Percentiles rank a stretch among this genome's conserved stretches.
phyloP scores from a whole-genome alignment of 495 filamentous ascomycete genomes.

The Amphirosellinia nigrospora region DNA sequence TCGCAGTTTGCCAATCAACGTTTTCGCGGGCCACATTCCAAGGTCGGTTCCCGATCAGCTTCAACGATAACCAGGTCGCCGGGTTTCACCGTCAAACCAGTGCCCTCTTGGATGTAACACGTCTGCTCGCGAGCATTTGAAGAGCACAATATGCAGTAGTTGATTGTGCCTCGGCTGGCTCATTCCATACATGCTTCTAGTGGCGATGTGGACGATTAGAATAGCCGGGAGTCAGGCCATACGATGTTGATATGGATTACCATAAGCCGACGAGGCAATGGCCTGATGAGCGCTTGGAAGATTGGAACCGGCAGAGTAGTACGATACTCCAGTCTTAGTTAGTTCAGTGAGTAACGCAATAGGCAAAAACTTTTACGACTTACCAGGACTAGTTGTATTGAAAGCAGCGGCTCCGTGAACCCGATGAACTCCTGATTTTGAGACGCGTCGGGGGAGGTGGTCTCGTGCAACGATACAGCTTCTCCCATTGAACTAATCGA shows the following conservation, averaged over 20 bases:
- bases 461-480: constrained; percentile 50
- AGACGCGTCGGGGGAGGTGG: constrained; percentile 45
- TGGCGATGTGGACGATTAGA: constrained; percentile 58
- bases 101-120: constrained; percentile 97
- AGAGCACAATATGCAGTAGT: constrained; percentile 88
- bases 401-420: constrained; percentile 46
- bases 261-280: constrained; percentile 47
- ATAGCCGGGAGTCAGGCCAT: constrained; percentile 61
- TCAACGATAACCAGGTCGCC: constrained; percentile 97
- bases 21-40: constrained; percentile 86
- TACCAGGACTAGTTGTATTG: constrained; percentile 43
- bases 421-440: constrained; percentile 46
- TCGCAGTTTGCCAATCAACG: constrained; percentile 81
- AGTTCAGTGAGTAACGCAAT: constrained; percentile 26
- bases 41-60: constrained; percentile 93
- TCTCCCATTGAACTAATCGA: constrained; percentile 72
- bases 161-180: constrained; percentile 77
- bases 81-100: constrained; percentile 83
- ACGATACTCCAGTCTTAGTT: constrained; percentile 51
- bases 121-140: constrained; percentile 93
- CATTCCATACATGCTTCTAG: constrained; percentile 65
- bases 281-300: constrained; percentile 44
- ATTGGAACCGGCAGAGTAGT: constrained; percentile 49
- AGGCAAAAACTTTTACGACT: constrained; percentile 19
- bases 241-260: constrained; percentile 47